Evolutionary conservation across 2,329 filamentous ascomycete species (phyloP).

Genomic region (Grosmannia penicillata): DNA sequence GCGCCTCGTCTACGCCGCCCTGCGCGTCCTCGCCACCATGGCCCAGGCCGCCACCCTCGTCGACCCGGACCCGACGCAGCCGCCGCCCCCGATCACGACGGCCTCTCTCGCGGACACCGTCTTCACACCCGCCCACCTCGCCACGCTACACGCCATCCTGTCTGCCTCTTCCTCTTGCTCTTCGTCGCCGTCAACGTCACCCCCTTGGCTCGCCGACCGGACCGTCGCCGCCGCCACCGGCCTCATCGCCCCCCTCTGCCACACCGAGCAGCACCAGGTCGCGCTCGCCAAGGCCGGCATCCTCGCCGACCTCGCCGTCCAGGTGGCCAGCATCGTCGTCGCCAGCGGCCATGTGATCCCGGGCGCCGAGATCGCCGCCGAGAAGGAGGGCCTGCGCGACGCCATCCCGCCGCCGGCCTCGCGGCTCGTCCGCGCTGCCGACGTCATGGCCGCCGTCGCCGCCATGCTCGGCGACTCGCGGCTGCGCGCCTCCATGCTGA

Average conservation of each 20-base stretch:
- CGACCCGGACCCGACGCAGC: constrained; percentile 33
- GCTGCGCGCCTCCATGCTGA: constrained; percentile 57
- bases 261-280: constrained; percentile 53
- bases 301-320: constrained; percentile 62
- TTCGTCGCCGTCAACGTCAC: constrained; percentile 16
- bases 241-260: constrained; percentile 46
- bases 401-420: constrained; percentile 48
- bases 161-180: constrained; percentile 22
- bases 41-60: constrained; percentile 34
- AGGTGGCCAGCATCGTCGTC: constrained; percentile 57
- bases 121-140: constrained; percentile 47
- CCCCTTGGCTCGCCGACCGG: constrained; percentile 36
- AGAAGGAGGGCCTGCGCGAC: constrained; percentile 37
- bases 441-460: constrained; percentile 62
- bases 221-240: constrained; percentile 31
- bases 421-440: constrained; percentile 42
- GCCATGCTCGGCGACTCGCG: constrained; percentile 67
- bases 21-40: constrained; percentile 61
- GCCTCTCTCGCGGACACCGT: constrained; percentile 45
- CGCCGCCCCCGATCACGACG: constrained; percentile 29
- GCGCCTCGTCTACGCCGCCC: constrained; percentile 55
- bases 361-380: constrained; percentile 39
- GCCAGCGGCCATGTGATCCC: constrained; percentile 55
- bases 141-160: constrained; percentile 51
- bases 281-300: constrained; percentile 58